Evolutionary conservation across 257 asterid genomes (phyloP), one percentile per base, ranked within the genome.

Genomic region (Nemophila menziesii): DNA sequence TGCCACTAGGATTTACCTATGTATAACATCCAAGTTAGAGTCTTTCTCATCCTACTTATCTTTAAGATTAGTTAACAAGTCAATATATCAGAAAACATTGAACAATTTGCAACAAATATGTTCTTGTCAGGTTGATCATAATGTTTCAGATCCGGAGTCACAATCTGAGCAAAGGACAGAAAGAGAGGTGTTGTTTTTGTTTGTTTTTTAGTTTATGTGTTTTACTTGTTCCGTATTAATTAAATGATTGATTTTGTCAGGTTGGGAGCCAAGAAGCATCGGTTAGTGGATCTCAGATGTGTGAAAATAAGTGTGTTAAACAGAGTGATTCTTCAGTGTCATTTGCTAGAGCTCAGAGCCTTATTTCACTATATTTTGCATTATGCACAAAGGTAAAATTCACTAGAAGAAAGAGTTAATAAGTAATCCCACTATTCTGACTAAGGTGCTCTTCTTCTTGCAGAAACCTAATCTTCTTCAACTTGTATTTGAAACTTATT

Each of bases 381-480:
- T 56, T 90, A 54, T 80, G 92, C 64, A 67, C 82, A 44, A 82
- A 90, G 98, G 98, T 85, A 23, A 6, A 39, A 41, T 40, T 38
- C 37, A 21, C 10, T 40, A n/a, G 5, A 33, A 1, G 3, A 1
- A 19, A 6, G n/a, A n/a, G n/a, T n/a, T n/a, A n/a, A n/a, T n/a
- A n/a, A n/a, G n/a, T n/a, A n/a, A n/a, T n/a, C n/a, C n/a, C n/a
- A n/a, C n/a, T n/a, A n/a, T n/a, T n/a, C n/a, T n/a, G n/a, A n/a
- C n/a, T n/a, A n/a, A n/a, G n/a, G n/a, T n/a, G n/a, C n/a, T n/a
- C n/a, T 34, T 58, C 60, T 73, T 48, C 55, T 58, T 64, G 59
- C 71, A 89, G 98, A 85, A 83, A 67, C 77, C 85, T 39, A 59
- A 54, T 63, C 98, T 81, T 62, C 83, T 89, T 56, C 85, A 66